Evolutionary conservation across 225 moss, liverwort and hornwort species (phyloP).

Genomic region (Pseudisothecium myosuroides): DNA sequence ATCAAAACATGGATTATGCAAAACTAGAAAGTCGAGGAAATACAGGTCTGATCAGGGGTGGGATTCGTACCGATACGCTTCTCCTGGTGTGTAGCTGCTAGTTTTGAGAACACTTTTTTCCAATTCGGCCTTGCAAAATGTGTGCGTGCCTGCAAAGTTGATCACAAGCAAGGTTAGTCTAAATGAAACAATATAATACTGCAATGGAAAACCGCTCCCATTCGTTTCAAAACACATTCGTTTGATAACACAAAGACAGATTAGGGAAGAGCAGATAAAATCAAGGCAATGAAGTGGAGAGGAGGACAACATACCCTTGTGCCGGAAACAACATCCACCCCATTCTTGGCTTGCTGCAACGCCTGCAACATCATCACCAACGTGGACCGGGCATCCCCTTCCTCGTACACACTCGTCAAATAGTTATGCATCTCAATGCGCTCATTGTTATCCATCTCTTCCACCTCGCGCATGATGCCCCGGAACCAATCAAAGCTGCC

Average conservation of each 20-base stretch:
- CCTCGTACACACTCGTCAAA: conserved; percentile 93
- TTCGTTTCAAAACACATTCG: not conserved
- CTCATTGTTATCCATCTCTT: conserved; percentile 70
- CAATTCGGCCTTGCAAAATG: conserved; percentile 97
- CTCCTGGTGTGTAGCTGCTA: conserved; percentile 69
- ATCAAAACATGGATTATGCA: not conserved
- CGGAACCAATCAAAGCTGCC: conserved; percentile 98
- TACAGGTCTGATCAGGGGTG: not conserved
- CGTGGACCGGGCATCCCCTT: conserved; percentile 88
- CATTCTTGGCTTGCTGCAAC: conserved; percentile 93
- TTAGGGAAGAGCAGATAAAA: not conserved
- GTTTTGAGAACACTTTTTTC: conserved; percentile 85
- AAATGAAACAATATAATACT: not conserved
- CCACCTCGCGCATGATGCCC: conserved; percentile 89
- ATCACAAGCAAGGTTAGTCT: not conserved
- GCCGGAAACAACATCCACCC: conserved; percentile 87
- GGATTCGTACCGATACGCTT: conserved; percentile 60
- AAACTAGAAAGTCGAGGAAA: not conserved
- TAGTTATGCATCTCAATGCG: conserved; percentile 98
- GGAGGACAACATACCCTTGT: conserved; percentile 58
- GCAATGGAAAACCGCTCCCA: not conserved
- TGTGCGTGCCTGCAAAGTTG: conserved; percentile 61
- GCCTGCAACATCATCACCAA: conserved; percentile 96
- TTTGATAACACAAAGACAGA: not conserved
- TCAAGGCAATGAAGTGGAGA: not conserved